phyloP scores from a whole-genome alignment of 116 monocot genomes.

The Zostera marina region DNA sequence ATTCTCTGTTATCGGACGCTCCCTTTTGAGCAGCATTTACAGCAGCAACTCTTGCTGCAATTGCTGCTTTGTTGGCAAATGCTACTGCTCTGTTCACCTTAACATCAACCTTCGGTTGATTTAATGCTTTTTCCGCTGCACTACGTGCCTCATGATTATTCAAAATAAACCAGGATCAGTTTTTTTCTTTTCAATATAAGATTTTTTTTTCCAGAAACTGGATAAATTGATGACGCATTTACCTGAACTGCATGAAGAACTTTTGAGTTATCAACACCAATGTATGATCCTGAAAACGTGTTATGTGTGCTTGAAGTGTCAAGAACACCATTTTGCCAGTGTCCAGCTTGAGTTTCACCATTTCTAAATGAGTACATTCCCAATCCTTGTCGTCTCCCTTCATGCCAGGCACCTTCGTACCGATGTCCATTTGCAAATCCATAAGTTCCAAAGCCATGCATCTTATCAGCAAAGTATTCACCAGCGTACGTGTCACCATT shows the following conservation, averaged over 20 bases:
- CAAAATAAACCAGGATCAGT: not conserved
- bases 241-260: constrained; percentile 90
- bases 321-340: constrained; percentile 78
- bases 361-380: constrained; percentile 89
- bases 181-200: not conserved
- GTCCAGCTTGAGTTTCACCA: constrained; percentile 72
- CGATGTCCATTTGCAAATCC: constrained; percentile 75
- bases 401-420: constrained; percentile 96
- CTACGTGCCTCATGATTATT: constrained; percentile 60
- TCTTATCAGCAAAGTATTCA: constrained; percentile 92
- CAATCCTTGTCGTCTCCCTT: constrained; percentile 73
- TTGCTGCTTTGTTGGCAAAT: constrained; percentile 77
- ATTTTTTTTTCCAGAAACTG: not conserved
- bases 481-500: constrained; percentile 92
- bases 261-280: constrained; percentile 81
- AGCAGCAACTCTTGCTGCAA: constrained; percentile 82
- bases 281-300: constrained; percentile 32
- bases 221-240: not conserved
- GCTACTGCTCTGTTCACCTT: constrained; percentile 13
- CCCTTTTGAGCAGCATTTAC: constrained; percentile 65
- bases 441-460: constrained; percentile 96
- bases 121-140: constrained; percentile 61
- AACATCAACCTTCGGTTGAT: constrained; percentile 65
- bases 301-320: constrained; percentile 51
- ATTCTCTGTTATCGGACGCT: constrained; percentile 7